Evolutionary conservation across 768 basidiomycete genomes (phyloP).

Genomic region (Punctularia strigosozonata): DNA sequence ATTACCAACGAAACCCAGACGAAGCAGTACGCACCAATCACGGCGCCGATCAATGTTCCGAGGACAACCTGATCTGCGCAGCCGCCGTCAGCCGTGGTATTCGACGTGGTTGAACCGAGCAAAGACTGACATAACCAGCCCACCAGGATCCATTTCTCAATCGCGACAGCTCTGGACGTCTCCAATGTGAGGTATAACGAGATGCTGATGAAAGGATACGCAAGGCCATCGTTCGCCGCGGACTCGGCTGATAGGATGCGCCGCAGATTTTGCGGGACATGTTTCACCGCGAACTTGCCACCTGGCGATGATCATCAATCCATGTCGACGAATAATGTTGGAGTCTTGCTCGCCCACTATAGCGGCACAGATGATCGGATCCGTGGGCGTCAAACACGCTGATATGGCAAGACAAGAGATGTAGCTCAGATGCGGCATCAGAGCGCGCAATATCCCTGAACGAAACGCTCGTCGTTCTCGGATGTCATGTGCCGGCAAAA

Average conservation of each 20-base stretch:
- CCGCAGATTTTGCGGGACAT: conserved; percentile 68
- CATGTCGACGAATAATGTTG: not conserved
- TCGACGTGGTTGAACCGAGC: conserved; percentile 1
- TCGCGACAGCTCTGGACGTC: conserved; percentile 41
- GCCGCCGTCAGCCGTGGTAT: not conserved
- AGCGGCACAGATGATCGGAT: conserved; percentile 84
- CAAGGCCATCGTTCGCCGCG: conserved; percentile 92
- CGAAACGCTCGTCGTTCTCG: not conserved
- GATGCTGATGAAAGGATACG: conserved; percentile 84
- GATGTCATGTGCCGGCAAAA: not conserved
- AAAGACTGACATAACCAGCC: conserved; percentile 63
- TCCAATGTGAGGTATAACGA: conserved; percentile 81
- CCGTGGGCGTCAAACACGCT: conserved; percentile 87
- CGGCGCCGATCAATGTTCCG: conserved; percentile 56
- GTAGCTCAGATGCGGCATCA: conserved; percentile 65
- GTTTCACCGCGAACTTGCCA: conserved; percentile 54
- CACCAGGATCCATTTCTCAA: conserved; percentile 78
- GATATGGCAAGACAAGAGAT: conserved; percentile 77
- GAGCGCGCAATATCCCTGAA: conserved; percentile 48
- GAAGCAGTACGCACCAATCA: conserved; percentile 25
- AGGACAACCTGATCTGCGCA: conserved; percentile 66
- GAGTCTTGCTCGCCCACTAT: conserved; percentile 44
- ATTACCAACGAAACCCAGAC: not conserved
- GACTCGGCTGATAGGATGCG: conserved; percentile 81
- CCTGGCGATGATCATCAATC: conserved; percentile 24